phyloP scores from a whole-genome alignment of 306 rosid genomes.

The Fragaria iinumae region DNA sequence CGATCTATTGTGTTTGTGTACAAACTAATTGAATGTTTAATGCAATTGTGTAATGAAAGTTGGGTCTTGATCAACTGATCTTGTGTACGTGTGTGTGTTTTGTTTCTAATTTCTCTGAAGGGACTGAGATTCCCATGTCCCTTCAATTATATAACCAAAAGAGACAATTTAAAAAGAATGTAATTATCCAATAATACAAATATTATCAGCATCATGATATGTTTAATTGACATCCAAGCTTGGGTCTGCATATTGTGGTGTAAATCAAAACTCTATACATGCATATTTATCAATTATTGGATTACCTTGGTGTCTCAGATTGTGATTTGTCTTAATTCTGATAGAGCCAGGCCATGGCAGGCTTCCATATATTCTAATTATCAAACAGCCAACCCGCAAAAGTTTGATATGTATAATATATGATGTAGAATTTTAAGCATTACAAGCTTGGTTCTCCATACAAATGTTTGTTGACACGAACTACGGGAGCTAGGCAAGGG shows the following conservation, averaged over 20 bases:
- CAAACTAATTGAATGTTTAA: not conserved
- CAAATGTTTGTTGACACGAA: not conserved
- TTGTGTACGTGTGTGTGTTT: not conserved
- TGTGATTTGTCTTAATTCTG: not conserved
- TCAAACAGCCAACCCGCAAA: no score
- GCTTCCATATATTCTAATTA: not conserved
- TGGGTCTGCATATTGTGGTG: not conserved
- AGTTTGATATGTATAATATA: no score
- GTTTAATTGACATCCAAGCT: not conserved
- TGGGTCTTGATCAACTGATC: slow-evolving; percentile 1
- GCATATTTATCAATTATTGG: not conserved
- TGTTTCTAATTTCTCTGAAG: not conserved
- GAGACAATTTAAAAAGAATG: not conserved
- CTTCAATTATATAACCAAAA: not conserved
- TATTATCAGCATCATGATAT: not conserved
- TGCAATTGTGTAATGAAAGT: not conserved
- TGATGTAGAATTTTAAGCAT: no score
- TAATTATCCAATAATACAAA: not conserved
- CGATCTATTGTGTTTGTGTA: not conserved
- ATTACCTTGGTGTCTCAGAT: not conserved
- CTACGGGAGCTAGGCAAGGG: not conserved
- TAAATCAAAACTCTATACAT: not conserved
- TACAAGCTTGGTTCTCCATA: no score
- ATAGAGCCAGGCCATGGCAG: not conserved
- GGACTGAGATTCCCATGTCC: not conserved